These are phyloP conservation scores for Puya raimondii DNA, from an alignment of 176 grass and related monocot genomes.

Conservation along the genomic window DNA sequence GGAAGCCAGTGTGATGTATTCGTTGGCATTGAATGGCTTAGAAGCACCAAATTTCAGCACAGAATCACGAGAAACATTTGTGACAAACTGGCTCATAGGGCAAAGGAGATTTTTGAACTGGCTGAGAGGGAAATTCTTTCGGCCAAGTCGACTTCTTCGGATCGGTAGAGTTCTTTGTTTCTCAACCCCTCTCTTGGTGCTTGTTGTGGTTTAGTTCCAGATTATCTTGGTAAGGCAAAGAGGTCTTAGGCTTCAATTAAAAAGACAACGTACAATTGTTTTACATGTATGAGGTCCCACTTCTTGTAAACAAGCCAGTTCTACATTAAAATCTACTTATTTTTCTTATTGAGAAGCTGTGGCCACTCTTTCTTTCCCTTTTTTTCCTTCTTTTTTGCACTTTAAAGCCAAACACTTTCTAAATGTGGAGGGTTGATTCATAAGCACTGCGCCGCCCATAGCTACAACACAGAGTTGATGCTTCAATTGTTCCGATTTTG, in stretches of 20 bases:
- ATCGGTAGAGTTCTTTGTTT: background rate
- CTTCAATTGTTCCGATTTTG: no score
- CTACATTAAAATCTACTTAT: no score
- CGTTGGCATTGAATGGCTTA: slow-evolving; percentile 67
- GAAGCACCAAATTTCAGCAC: slow-evolving; percentile 61
- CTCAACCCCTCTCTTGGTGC: background rate
- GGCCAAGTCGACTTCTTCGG: background rate
- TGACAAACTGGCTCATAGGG: slow-evolving; percentile 61
- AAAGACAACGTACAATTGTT: no score
- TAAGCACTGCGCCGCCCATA: no score
- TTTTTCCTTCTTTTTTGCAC: no score
- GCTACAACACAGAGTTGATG: no score
- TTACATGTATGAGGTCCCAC: no score
- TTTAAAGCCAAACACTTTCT: no score
- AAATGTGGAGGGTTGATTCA: no score
- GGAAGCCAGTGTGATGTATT: slow-evolving; percentile 47
- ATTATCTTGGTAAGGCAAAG: background rate
- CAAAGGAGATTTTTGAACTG: slow-evolving; percentile 65
- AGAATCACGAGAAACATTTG: slow-evolving; percentile 54
- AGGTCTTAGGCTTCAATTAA: background rate
- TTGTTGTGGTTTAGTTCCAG: background rate
- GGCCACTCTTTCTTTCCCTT: no score
- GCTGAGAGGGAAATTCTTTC: slow-evolving; percentile 48
- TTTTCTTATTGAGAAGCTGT: no score
- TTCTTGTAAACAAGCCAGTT: no score